Evolutionary conservation across 1,139 yeast species (phyloP), one percentile per base, ranked within the genome.

Genomic region (Geotrichum europaeum): DNA sequence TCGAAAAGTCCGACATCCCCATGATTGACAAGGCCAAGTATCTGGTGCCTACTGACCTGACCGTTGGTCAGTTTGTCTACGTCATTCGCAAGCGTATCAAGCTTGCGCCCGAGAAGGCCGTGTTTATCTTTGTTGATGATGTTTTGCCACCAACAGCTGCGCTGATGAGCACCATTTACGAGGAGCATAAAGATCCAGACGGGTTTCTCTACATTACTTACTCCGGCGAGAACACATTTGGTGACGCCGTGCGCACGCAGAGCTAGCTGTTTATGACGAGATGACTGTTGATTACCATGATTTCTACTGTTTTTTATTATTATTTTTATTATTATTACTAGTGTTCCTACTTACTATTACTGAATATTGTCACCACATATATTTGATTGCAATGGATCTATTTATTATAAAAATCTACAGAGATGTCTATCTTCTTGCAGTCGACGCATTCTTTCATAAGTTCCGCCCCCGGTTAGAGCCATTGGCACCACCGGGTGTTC

Each of bases 91-190:
- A 92, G 79, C 86, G 99, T 75, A 92, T 94, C 75, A 89, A 89
- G 80, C 83, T 94, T 66, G 96, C 97, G 54, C 89, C 97, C 51
- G 99, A 94, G 76, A 92, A 94, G 85, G 99, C 99, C 55, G 92
- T 94, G 67, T 94, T 94, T 76, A 91, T 94, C 68, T 94, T 94
- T 75, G 96, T 94, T 65, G 92, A 94, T 73, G 99, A 94, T 73
- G 92, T 94, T 63, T 82, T 94, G 69, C 99, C 99, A 25, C 98
- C 98, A 56, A 94, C 99, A 2, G 97, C 98, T 25, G 96, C 98
- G 32, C 83, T 94, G 69, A 91, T 94, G 92, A 87, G 96, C 69
- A 83, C 94, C 34, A 88, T 94, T 65, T 94, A 94, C 73, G 96
- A 91, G 70, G 97, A 94, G 75, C 97, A 94, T 76, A 91, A 91